Conservation (phyloP, 495 filamentous ascomycete species). For the Aspergillus wentii region DNA sequence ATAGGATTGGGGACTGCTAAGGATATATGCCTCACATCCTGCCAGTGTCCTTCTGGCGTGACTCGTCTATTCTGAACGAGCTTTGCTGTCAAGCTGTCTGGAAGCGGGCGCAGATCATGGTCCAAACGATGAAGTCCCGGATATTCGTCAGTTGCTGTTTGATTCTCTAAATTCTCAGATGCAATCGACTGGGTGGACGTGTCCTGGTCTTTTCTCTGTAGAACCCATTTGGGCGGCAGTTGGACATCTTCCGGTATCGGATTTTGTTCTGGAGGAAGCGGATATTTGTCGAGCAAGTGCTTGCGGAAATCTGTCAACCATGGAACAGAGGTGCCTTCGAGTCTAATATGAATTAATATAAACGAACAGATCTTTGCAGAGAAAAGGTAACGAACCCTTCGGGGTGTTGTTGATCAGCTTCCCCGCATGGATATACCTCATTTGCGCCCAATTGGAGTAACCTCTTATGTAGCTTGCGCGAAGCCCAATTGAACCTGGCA, state of each 20-base stretch:
- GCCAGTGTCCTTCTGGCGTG: constrained; percentile 77
- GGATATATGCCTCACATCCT: constrained; percentile 81
- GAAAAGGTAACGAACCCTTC: constrained; percentile 63
- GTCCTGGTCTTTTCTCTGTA: constrained; percentile 39
- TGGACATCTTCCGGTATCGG: constrained; percentile 73
- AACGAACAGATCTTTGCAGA: constrained; percentile 2
- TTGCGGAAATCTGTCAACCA: constrained; percentile 67
- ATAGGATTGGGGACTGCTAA: constrained; percentile 45
- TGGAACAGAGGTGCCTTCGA: constrained; percentile 76
- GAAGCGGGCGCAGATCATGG: constrained; percentile 46
- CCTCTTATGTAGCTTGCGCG: constrained; percentile 79
- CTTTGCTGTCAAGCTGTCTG: constrained; percentile 36
- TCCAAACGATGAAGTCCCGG: constrained; percentile 38
- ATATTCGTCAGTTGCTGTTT: constrained; percentile 7
- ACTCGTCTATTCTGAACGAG: constrained; percentile 59
- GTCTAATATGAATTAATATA: constrained; percentile 31
- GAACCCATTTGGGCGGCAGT: constrained; percentile 74
- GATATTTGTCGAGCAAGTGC: constrained; percentile 60
- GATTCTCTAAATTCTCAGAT: constrained; percentile 1
- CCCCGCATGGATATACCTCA: constrained; percentile 70
- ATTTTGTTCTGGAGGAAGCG: constrained; percentile 57
- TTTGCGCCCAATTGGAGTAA: constrained; percentile 80
- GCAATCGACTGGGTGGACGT: neutral
- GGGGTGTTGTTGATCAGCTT: constrained; percentile 87
- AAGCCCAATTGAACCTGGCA: constrained; percentile 85